Conservation (phyloP, 2,329 filamentous ascomycete species). For the Sclerotinia spermophila region DNA sequence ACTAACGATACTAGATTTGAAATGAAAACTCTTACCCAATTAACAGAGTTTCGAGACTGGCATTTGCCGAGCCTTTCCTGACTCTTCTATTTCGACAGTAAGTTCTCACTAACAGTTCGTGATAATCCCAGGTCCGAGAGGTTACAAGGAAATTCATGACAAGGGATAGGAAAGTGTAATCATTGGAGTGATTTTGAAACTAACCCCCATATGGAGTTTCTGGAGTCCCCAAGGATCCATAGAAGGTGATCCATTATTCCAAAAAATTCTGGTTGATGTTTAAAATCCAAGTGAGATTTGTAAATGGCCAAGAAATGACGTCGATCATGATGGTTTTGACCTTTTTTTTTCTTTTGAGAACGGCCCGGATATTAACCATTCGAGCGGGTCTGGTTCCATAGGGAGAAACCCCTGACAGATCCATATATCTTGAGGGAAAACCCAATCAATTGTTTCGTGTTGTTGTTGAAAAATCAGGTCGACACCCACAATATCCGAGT, state of each 20-base stretch:
- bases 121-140: neutral
- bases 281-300: neutral
- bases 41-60: neutral
- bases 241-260: neutral
- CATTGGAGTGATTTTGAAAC: neutral
- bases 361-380: neutral
- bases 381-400: neutral
- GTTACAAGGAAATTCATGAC: neutral
- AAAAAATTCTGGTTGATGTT: neutral
- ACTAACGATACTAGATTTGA: neutral
- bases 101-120: neutral
- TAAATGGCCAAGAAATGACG: neutral
- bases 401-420: neutral
- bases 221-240: slow-evolving; percentile 5
- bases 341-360: neutral
- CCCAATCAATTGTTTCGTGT: neutral
- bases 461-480: neutral
- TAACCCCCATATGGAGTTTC: neutral
- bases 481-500: neutral
- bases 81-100: neutral
- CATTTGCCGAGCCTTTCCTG: neutral
- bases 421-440: neutral
- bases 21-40: neutral
- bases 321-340: neutral
- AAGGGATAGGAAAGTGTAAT: neutral